phyloP scores from a whole-genome alignment of 139 green algal genomes.

The Eudorina sp. region DNA sequence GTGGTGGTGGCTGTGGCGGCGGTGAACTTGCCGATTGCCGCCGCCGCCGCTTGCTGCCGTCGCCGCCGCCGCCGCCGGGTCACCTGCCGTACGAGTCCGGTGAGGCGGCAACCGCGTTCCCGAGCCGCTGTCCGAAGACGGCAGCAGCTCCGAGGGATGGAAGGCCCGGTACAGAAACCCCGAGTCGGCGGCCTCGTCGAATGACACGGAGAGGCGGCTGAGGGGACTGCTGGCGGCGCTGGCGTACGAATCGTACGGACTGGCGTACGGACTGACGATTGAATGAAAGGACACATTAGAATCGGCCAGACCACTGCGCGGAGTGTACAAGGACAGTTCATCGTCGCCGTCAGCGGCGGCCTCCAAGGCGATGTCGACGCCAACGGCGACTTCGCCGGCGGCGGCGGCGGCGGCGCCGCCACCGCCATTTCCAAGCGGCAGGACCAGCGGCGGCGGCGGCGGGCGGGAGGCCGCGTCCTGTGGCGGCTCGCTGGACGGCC shows the following conservation, averaged over 20 bases:
- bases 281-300: constrained; percentile 18
- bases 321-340: background rate
- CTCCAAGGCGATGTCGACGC: no score
- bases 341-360: constrained; percentile 17
- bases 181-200: constrained; percentile 7
- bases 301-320: background rate
- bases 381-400: background rate
- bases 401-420: background rate
- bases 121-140: background rate
- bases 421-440: background rate
- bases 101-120: background rate
- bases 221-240: constrained; percentile 39
- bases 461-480: background rate
- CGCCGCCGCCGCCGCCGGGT: background rate
- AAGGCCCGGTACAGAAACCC: constrained; percentile 25
- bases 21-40: background rate
- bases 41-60: background rate
- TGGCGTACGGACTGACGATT: background rate
- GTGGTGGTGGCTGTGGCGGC: background rate
- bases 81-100: background rate
- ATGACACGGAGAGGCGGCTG: background rate
- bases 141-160: constrained; percentile 1
- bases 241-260: constrained; percentile 30
- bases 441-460: background rate
- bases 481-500: background rate